Evolutionary conservation across 345 rosid species (phyloP), one percentile per base, ranked within the genome.

Genomic region (Bretschneidera sinensis): DNA sequence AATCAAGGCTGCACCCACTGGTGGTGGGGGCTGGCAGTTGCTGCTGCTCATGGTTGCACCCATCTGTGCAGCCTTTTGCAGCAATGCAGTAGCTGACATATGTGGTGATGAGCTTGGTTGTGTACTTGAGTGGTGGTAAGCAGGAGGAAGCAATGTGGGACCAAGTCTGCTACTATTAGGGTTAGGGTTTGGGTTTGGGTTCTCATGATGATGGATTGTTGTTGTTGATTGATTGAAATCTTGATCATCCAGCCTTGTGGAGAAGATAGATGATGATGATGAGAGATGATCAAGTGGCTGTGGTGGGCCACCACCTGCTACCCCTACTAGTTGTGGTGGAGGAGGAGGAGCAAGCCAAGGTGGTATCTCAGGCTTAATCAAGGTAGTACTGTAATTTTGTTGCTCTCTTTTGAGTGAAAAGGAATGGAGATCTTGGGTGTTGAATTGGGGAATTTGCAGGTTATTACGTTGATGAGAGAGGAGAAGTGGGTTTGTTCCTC

Each of bases 71-170:
- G 96, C 96, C 57, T 82, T 88, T 70, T 88, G 96, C 60, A 88
- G 96, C 75, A 88, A 78, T 63, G 92, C 96, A 58, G 96, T 88
- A 19, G 96, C 96, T 74, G 96, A 88, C 92, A 88, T 84, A 55
- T 78, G 87, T 51, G 88, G 79, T 33, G 72, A 73, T 1, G 45
- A 13, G 4, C 9, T 39, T 39, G 45, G 45, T n/a, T n/a, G n/a
- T n/a, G n/a, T n/a, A n/a, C n/a, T n/a, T 17, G 79, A 35, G 17
- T 21, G 51, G 10, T 52, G 76, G 55, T 47, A 58, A 60, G 77
- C 55, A 60, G 62, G 71, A 50, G 67, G 59, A 45, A 67, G 71
- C 59, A 78, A 62, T 16, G 78, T 71, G 70, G 78, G 68, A 7
- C 68, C 75, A 31, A 68, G 68, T 61, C 67, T 81, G 74, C 83